Conservation (phyloP, 768 basidiomycete species). For the Boletus sp. region DNA sequence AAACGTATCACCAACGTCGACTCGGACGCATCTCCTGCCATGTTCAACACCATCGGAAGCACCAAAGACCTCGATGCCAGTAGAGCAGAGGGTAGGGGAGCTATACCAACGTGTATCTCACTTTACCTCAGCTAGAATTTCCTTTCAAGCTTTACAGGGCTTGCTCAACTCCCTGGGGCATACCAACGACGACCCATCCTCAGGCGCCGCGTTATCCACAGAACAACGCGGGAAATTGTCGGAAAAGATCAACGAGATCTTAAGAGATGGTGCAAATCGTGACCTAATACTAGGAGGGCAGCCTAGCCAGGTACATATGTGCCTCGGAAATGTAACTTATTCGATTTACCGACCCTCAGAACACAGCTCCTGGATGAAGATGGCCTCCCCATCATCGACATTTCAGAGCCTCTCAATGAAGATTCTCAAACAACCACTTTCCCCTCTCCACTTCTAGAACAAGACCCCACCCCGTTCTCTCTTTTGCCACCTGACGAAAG, state of each 20-base stretch:
- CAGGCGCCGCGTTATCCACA: slow-evolving; percentile 34
- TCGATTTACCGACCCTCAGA: slow-evolving; percentile 18
- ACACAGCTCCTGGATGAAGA: slow-evolving; percentile 69
- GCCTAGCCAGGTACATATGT: slow-evolving; percentile 58
- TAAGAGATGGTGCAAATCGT: slow-evolving; percentile 41
- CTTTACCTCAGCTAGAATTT: slow-evolving; percentile 7
- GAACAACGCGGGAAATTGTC: slow-evolving; percentile 55
- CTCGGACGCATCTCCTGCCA: slow-evolving; percentile 1
- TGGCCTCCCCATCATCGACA: slow-evolving; percentile 75
- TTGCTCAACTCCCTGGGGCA: slow-evolving; percentile 37
- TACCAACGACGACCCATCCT: not conserved
- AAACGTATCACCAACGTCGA: not conserved
- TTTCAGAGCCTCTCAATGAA: slow-evolving; percentile 53
- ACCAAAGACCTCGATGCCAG: slow-evolving; percentile 30
- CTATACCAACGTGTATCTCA: not conserved
- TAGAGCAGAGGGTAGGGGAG: slow-evolving; percentile 37
- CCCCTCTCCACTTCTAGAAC: slow-evolving; percentile 33
- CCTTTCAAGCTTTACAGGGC: slow-evolving; percentile 37
- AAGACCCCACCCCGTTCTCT: slow-evolving; percentile 45
- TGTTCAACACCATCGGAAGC: slow-evolving; percentile 19
- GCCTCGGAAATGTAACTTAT: slow-evolving; percentile 11
- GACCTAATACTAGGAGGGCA: slow-evolving; percentile 42
- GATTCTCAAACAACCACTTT: slow-evolving; percentile 17
- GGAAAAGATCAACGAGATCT: slow-evolving; percentile 55
- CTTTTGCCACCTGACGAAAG: slow-evolving; percentile 44